Base-by-base conservation (phyloP, 2,329 filamentous ascomycete genomes). In the Hypoxylon sp. region DNA sequence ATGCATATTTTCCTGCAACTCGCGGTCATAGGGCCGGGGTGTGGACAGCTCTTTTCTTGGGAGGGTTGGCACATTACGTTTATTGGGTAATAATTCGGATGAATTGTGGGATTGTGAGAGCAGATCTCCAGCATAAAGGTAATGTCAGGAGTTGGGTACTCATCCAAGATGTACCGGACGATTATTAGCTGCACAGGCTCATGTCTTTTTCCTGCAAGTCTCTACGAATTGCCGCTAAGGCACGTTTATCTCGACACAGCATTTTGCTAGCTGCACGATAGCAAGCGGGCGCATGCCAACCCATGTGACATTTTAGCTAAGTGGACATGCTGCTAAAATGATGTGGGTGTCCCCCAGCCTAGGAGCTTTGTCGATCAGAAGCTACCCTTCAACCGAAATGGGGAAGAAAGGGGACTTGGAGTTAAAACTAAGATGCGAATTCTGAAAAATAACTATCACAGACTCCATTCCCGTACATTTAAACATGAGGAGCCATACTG, bases 171-270 rank as follows among this genome's bases (percentile, higher is more conserved):
- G 70, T 74, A 74, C 70, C 71, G 68, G 17, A 73, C 58, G 65
- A 68, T 56, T 49, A 60, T 61, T 65, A 65, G 46, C 51, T 59
- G 62, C 28, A 30, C 28, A 30, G 28, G 28, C 61, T 63, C 52
- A 59, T 48, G 62, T 23, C 68, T 51, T 66, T 68, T 64, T n/a
- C 38, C 59, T 66, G 56, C 57, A 61, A 61, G 56, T 36, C 64
- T 61, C 49, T 60, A 49, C 60, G 49, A 63, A 67, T 70, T 64
- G 66, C 67, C 68, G 68, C 72, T 73, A 73, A 72, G 63, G 72
- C 73, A 75, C 71, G 72, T 73, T 74, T 74, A 74, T 75, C 71
- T 74, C 63, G 67, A 73, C 72, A 56, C 62, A 67, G 63, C 60
- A 62, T 36, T 53, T 46, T 14, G 11, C 63, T 69, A 69, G 64